Percentiles rank a stretch among this genome's conserved stretches.
These are phyloP conservation scores for Clarkia xantiana DNA, from an alignment of 345 rosid species.

Conservation along the genomic window DNA sequence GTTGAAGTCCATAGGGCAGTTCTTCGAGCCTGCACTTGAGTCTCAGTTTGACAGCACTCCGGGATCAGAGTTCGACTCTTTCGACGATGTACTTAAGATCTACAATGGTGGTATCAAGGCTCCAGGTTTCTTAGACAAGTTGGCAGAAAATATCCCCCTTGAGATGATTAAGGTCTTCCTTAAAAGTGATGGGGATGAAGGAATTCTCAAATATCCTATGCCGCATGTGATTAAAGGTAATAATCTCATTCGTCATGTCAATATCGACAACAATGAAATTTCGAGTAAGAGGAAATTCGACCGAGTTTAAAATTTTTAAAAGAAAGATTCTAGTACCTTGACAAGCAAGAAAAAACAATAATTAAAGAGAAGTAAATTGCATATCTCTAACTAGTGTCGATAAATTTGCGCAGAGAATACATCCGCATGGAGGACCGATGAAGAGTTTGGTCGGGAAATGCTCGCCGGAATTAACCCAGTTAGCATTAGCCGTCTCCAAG, in stretches of 20 bases:
- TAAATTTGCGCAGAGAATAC: conserved; percentile 14
- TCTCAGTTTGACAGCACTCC: conserved; percentile 19
- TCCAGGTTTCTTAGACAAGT: conserved; percentile 10
- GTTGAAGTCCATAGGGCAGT: conserved; percentile 21
- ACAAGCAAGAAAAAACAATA: no score
- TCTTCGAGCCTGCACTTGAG: conserved; percentile 20
- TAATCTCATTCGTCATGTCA: no score
- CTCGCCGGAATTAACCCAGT: conserved; percentile 27
- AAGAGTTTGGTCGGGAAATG: conserved; percentile 32
- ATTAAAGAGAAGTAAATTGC: no score
- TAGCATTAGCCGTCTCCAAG: conserved; percentile 17
- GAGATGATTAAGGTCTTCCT: conserved; percentile 26
- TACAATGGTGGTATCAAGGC: conserved; percentile 25
- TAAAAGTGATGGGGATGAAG: conserved; percentile 18
- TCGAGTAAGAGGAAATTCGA: no score
- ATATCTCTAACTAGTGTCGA: background rate
- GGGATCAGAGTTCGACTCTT: conserved; percentile 23
- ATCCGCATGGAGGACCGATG: conserved; percentile 34
- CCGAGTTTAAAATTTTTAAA: no score
- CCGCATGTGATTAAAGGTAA: conserved; percentile 30
- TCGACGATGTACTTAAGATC: conserved; percentile 19
- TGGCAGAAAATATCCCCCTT: conserved; percentile 16
- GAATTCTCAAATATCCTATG: conserved; percentile 18
- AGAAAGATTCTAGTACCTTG: no score
- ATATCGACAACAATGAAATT: no score